Conservation (phyloP, 2,329 filamentous ascomycete species). For the Diaporthe capsici region DNA sequence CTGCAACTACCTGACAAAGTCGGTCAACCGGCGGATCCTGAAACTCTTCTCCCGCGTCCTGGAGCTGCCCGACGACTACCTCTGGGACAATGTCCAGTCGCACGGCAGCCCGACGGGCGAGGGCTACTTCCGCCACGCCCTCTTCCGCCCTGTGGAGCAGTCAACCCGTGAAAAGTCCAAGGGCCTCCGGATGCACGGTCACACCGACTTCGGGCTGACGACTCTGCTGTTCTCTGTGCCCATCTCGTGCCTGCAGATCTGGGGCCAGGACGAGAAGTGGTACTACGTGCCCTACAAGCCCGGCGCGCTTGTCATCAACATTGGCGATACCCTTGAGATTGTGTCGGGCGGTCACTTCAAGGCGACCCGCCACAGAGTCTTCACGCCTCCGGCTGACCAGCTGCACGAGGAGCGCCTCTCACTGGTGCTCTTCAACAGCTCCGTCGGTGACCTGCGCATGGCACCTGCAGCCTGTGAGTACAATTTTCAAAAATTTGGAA, state of each 20-base stretch:
- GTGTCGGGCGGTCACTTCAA: conserved; percentile 63
- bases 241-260: conserved; percentile 62
- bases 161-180: conserved; percentile 51
- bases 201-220: conserved; percentile 63
- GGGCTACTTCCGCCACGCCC: conserved; percentile 61
- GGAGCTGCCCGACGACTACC: conserved; percentile 59
- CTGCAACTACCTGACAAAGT: conserved; percentile 60
- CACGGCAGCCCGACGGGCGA: conserved; percentile 58
- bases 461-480: conserved; percentile 50
- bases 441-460: conserved; percentile 59
- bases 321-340: conserved; percentile 60
- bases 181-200: conserved; percentile 60
- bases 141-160: conserved; percentile 56
- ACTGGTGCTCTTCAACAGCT: conserved; percentile 61
- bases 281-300: conserved; percentile 60
- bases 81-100: conserved; percentile 60
- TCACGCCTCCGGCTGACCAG: conserved; percentile 58
- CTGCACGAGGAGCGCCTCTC: conserved; percentile 56
- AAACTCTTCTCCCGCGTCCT: conserved; percentile 59
- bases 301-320: conserved; percentile 64
- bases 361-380: conserved; percentile 60
- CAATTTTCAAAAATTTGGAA: not conserved
- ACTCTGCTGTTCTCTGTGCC: conserved; percentile 63
- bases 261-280: conserved; percentile 60
- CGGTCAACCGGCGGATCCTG: conserved; percentile 59